Evolutionary conservation across 805 yeast species (phyloP), one percentile per base, ranked within the genome.

Genomic region (Tetrapisispora phaffii): DNA sequence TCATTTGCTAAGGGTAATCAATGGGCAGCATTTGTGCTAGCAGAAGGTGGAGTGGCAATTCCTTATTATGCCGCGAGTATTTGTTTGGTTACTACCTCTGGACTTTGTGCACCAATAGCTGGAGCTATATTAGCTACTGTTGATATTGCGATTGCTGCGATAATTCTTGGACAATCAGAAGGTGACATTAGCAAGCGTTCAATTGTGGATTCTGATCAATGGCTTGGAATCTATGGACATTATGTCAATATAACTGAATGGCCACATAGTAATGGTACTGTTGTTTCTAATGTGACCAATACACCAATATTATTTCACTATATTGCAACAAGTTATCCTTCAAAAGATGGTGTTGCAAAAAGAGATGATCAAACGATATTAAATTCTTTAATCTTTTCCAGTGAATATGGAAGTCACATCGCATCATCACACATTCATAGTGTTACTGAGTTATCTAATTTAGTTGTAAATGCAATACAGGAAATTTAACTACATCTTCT

Each of bases 391-490:
- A 9, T 34, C 20, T 41, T 41, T 24, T 21, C 34, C 10, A 21
- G 32, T 41, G n/a, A 41, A 24, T 33, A 17, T 17, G 44, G 44
- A 21, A 41, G 19, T 15, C 44, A 41, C 8, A 19, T 41, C 8
- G 38, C 44, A 17, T 19, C 23, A 17, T 41, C 44, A 15, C 22
- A 29, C 29, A 32, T 41, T 21, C 44, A 41, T 41, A 17, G 32
- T 19, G 19, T 26, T n/a, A 26, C 19, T 8, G 44, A 41, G 28
- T 23, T 41, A 20, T 41, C 44, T 20, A 24, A 20, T 6, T 41
- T 31, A 33, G 21, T 41, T 22, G 44, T 41, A 17, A n/a, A 33
- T 41, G 44, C 44, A 19, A 21, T 21, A 13, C 44, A 36, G 12
- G 38, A 26, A 16, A 23, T 33, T 21, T 15, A 31, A 17, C 24